Evolutionary conservation across 495 filamentous ascomycete species (phyloP).

Genomic region (Halenospora varia): DNA sequence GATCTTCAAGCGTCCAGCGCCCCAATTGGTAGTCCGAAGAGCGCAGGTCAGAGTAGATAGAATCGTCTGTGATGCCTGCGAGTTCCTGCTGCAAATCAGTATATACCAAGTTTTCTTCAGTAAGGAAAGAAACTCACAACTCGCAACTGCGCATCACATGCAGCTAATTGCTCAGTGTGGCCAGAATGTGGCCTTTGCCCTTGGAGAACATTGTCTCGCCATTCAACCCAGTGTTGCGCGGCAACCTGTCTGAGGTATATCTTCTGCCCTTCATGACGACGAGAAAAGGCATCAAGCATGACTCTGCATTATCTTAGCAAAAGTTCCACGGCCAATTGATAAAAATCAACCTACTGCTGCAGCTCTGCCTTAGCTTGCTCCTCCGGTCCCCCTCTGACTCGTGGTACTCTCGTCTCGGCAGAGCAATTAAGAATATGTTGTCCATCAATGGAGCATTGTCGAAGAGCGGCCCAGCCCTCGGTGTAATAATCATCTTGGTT

Average conservation of each 20-base stretch:
- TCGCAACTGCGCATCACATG: slow-evolving; percentile 54
- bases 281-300: slow-evolving; percentile 70
- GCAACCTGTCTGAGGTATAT: slow-evolving; percentile 78
- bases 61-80: slow-evolving; percentile 60
- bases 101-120: too few species aligned
- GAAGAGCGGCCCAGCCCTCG: slow-evolving; percentile 71
- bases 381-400: slow-evolving; percentile 50
- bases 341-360: slow-evolving; percentile 69
- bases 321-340: too few species aligned
- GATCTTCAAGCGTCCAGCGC: slow-evolving; percentile 74
- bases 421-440: slow-evolving; percentile 64
- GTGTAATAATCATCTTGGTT: slow-evolving; percentile 69
- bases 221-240: slow-evolving; percentile 74
- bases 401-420: slow-evolving; percentile 60
- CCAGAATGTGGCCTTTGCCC: slow-evolving; percentile 56
- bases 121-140: too few species aligned
- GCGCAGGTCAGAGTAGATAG: slow-evolving; percentile 61
- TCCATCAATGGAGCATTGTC: slow-evolving; percentile 70
- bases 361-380: slow-evolving; percentile 74
- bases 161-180: slow-evolving; percentile 55
- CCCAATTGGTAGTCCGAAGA: slow-evolving; percentile 60
- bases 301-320: too few species aligned
- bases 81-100: slow-evolving; percentile 70
- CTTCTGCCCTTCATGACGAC: slow-evolving; percentile 81
- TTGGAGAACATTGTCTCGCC: slow-evolving; percentile 61